Evolutionary conservation across 2,329 filamentous ascomycete species (phyloP), one percentile per base, ranked within the genome.

Genomic region (Fusarium goolgardi): DNA sequence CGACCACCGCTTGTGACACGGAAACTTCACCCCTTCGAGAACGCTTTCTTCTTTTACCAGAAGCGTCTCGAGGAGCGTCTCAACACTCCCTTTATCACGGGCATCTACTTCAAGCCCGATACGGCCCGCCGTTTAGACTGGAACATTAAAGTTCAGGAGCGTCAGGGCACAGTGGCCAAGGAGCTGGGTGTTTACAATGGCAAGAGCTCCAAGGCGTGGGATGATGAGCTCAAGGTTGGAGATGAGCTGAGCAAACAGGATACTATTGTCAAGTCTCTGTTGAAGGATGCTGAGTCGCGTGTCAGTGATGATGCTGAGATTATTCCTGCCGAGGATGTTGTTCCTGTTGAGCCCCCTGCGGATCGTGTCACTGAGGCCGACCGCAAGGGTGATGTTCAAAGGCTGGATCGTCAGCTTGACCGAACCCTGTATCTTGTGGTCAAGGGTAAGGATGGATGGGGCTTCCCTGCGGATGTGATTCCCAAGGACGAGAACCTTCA

Each of bases 11-110:
- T 96, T 61, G 85, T 99, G 74, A 98, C 96, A 27, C 91, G 92
- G 71, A 85, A 91, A 64, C 89, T 95, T 55, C 92, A 91, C 34
- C 85, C 92, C 15, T 98, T 99, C 80, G 96, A 99, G 80, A 91
- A 93, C 76, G 86, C 95, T 68, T 98, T 91, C 82, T 97, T 91
- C 84, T 94, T 99, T 78, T 99, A 99, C 83, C 96, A 99, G 82
- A 95, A 95, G 74, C 93, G 96, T 16, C 86, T 99, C 63, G 97
- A 98, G 80, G 96, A 99, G 84, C 92, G 96, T 43, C 86, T 97
- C 53, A 89, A 90, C 21, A 86, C 96, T 6, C 92, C 94, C 3
- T 99, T 98, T 79, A 91, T 91, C 58, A 89, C 92, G 71, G 92
- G 92, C 78, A 96, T 98, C 82, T 99, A 97, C 86, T 97, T 94